phyloP scores from a whole-genome alignment of 177 flowering plant genomes.

The Vitis hybrid region DNA sequence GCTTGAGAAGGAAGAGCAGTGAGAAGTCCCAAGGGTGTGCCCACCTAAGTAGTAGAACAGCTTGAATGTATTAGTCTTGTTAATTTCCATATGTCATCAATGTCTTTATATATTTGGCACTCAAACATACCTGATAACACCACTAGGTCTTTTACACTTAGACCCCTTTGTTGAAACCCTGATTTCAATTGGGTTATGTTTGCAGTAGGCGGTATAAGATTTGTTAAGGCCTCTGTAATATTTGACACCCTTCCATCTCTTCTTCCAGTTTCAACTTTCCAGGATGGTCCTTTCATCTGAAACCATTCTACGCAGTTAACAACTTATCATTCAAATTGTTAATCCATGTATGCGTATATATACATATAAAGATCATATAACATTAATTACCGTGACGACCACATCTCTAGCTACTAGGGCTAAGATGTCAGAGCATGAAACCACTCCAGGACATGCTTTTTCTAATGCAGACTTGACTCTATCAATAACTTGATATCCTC shows the following conservation, averaged over 20 bases:
- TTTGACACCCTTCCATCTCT: slow-evolving; percentile 46
- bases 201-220: slow-evolving; percentile 27
- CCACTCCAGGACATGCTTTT: slow-evolving; percentile 52
- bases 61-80: neutral
- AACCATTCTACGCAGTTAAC: neutral
- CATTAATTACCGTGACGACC: slow-evolving; percentile 3
- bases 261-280: slow-evolving; percentile 42
- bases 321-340: too few relatives aligned
- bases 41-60: slow-evolving; percentile 30
- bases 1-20: slow-evolving; percentile 46
- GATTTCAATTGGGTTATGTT: slow-evolving; percentile 28
- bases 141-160: slow-evolving; percentile 38
- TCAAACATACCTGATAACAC: slow-evolving; percentile 38
- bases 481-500: slow-evolving; percentile 58
- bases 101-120: too few relatives aligned
- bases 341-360: too few relatives aligned
- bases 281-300: slow-evolving; percentile 33
- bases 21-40: slow-evolving; percentile 68
- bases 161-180: slow-evolving; percentile 25
- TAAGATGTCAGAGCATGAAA: slow-evolving; percentile 75
- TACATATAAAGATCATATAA: too few relatives aligned
- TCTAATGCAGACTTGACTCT: slow-evolving; percentile 53
- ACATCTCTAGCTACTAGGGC: slow-evolving; percentile 59
- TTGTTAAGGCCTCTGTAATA: slow-evolving; percentile 17
- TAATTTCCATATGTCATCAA: too few relatives aligned